phyloP scores from a whole-genome alignment of 108 stramenopile genomes.

The Fragilariopsis cylindrus region DNA sequence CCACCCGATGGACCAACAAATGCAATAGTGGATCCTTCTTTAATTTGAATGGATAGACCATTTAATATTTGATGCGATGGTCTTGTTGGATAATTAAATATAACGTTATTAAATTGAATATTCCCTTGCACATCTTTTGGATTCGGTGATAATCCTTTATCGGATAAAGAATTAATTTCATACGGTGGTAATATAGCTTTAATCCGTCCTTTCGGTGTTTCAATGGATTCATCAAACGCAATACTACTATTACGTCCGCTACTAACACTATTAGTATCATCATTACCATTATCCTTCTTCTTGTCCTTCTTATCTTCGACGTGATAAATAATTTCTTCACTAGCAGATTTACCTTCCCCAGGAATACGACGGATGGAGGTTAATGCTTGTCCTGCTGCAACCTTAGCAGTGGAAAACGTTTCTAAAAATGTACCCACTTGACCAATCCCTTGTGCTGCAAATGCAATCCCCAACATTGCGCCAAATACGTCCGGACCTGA shows the following conservation, averaged over 20 bases:
- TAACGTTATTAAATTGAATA: conserved; percentile 58
- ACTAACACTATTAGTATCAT: not conserved
- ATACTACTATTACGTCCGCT: not conserved
- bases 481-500: conserved; percentile 66
- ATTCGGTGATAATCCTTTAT: conserved; percentile 43
- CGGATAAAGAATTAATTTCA: conserved; percentile 59
- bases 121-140: conserved; percentile 50
- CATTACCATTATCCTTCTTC: conserved; percentile 9
- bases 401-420: conserved; percentile 57
- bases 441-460: conserved; percentile 67
- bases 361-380: conserved; percentile 56
- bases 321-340: conserved; percentile 36
- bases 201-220: conserved; percentile 25
- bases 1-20: conserved; percentile 71
- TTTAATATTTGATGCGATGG: conserved; percentile 45
- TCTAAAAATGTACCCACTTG: conserved; percentile 67
- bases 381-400: conserved; percentile 54
- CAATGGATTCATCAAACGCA: not conserved
- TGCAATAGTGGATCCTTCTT: conserved; percentile 88
- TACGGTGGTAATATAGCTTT: conserved; percentile 52
- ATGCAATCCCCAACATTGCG: conserved; percentile 71
- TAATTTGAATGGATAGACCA: conserved; percentile 60
- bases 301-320: conserved; percentile 22
- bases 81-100: conserved; percentile 58
- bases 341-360: conserved; percentile 17